These are phyloP conservation scores for Torulaspora delbrueckii DNA, from an alignment of 805 yeast species.

Conservation along the genomic window DNA sequence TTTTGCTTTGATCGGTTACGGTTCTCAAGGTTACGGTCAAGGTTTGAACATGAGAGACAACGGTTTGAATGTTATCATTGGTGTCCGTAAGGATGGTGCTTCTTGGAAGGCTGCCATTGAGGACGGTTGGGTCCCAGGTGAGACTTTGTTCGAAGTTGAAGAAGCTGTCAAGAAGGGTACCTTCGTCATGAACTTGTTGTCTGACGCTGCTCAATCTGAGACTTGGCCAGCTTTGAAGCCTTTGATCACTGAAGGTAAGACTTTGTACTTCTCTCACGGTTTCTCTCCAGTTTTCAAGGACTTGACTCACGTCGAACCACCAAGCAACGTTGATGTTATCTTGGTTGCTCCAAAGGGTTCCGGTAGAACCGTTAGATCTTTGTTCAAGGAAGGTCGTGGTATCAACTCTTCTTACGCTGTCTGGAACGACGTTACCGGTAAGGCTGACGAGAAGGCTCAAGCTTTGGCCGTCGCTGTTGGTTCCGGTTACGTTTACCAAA, in stretches of 20 bases:
- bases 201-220: constrained; percentile 99
- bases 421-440: constrained; percentile 98
- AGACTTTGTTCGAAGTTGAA: constrained; percentile 89
- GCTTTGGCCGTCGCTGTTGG: constrained; percentile 99
- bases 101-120: constrained; percentile 99
- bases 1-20: constrained; percentile 96
- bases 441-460: constrained; percentile 98
- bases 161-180: constrained; percentile 94
- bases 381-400: constrained; percentile 99
- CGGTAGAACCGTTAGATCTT: constrained; percentile 98
- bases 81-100: constrained; percentile 98
- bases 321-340: constrained; percentile 91
- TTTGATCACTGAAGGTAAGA: constrained; percentile 91
- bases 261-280: constrained; percentile 98
- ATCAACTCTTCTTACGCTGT: constrained; percentile 99
- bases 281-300: constrained; percentile 99
- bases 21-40: constrained; percentile 99
- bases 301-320: constrained; percentile 93
- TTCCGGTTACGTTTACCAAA: constrained; percentile 99
- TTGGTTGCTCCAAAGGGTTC: constrained; percentile 99
- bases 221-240: constrained; percentile 90
- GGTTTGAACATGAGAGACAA: constrained; percentile 99
- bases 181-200: constrained; percentile 92
- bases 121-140: constrained; percentile 99
- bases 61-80: constrained; percentile 94